Evolutionary conservation across 140 eudicot species (phyloP).

Genomic region (Erigeron philadelphicus): DNA sequence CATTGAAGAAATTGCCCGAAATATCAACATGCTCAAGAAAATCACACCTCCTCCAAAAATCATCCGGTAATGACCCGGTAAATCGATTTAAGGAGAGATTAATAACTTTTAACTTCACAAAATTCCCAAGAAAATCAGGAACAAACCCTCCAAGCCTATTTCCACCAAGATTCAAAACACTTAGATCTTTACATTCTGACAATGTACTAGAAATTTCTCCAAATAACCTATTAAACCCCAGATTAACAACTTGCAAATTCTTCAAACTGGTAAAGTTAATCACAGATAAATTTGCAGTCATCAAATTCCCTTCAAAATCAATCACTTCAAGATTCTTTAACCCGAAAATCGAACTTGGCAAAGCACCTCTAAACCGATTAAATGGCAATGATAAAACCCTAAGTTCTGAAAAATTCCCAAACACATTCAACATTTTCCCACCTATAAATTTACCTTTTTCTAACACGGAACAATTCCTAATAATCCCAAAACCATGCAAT

Average conservation of each 20-base stretch:
- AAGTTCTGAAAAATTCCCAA: constrained; percentile 50
- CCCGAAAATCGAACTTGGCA: constrained; percentile 61
- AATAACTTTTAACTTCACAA: constrained; percentile 41
- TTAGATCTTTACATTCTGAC: constrained; percentile 38
- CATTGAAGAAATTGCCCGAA: constrained; percentile 46
- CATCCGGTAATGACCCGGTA: constrained; percentile 40
- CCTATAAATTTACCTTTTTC: constrained; percentile 35
- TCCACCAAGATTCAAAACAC: constrained; percentile 46
- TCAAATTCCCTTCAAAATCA: constrained; percentile 71
- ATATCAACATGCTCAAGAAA: constrained; percentile 62
- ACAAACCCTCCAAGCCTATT: constrained; percentile 49
- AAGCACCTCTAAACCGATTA: constrained; percentile 53
- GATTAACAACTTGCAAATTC: constrained; percentile 59
- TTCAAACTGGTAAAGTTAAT: constrained; percentile 41
- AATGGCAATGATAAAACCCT: constrained; percentile 66
- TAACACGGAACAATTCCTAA: constrained; percentile 38
- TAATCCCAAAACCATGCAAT: constrained; percentile 49
- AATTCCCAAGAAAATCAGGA: constrained; percentile 47
- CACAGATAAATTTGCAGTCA: constrained; percentile 46
- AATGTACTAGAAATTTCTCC: constrained; percentile 59
- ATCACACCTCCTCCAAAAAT: constrained; percentile 39
- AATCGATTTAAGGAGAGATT: constrained; percentile 55
- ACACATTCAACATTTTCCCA: constrained; percentile 42
- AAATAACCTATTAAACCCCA: constrained; percentile 48
- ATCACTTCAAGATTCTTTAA: constrained; percentile 54